These are phyloP conservation scores for Fusarium lyarnte DNA, from an alignment of 2,329 filamentous ascomycete genomes.

Conservation along the genomic window DNA sequence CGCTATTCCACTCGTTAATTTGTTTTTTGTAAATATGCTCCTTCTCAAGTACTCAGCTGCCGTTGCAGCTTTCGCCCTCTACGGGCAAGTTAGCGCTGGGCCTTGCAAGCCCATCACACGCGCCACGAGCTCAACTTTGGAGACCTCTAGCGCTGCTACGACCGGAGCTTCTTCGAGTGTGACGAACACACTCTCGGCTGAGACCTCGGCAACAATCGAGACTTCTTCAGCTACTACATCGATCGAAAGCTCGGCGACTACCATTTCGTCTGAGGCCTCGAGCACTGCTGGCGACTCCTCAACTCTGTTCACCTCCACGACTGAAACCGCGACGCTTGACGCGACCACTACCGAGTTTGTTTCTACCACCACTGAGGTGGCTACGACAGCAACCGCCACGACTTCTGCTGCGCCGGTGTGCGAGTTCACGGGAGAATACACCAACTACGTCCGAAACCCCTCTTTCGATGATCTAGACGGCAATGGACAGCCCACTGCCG, in stretches of 20 bases:
- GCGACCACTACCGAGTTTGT: not conserved
- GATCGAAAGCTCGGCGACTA: not conserved
- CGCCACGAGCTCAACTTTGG: not conserved
- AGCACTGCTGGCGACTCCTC: not conserved
- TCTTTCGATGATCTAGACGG: not conserved
- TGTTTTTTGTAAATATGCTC: constrained; percentile 11
- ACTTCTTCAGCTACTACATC: not conserved
- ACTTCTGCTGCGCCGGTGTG: not conserved
- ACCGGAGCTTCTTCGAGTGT: not conserved
- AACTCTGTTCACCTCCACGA: fast-evolving
- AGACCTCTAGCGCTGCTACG: fast-evolving
- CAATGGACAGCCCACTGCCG: not conserved
- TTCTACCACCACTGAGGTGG: not conserved
- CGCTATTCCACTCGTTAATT: not conserved
- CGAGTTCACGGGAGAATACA: not conserved
- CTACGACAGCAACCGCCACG: not conserved
- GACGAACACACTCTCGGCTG: not conserved
- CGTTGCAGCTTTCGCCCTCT: not conserved
- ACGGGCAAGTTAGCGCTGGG: not conserved
- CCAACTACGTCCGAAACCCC: not conserved
- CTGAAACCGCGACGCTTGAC: not conserved
- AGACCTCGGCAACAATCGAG: fast-evolving
- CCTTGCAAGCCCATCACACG: not conserved
- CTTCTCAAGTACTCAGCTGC: not conserved
- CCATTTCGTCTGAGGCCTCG: constrained; percentile 38